Evolutionary conservation across 345 rosid species (phyloP).

Genomic region (Salix purpurea): DNA sequence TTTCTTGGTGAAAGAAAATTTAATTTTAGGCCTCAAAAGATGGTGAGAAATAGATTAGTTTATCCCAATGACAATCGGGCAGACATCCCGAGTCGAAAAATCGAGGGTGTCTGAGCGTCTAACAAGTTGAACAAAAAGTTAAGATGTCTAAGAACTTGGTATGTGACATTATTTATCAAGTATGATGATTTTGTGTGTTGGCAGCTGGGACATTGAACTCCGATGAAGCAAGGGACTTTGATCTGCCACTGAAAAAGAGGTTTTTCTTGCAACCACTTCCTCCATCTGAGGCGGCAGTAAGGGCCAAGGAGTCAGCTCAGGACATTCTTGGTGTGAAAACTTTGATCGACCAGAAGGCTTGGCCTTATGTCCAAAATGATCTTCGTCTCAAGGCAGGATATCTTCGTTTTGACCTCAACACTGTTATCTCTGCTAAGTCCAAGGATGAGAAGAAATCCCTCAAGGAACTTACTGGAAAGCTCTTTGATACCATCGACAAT

Average conservation of each 20-base stretch:
- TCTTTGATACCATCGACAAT: slow-evolving; percentile 55
- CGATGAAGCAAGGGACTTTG: slow-evolving; percentile 74
- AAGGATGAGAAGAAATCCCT: slow-evolving; percentile 69
- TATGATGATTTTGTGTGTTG: slow-evolving; percentile 12
- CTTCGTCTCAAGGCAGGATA: slow-evolving; percentile 68
- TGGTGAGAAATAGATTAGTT: too few relatives aligned
- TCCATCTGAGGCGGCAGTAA: slow-evolving; percentile 62
- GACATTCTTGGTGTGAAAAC: slow-evolving; percentile 70
- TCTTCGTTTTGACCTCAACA: slow-evolving; percentile 89
- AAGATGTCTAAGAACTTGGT: too few relatives aligned
- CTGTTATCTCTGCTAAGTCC: slow-evolving; percentile 65
- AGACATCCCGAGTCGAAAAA: too few relatives aligned
- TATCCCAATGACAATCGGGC: too few relatives aligned
- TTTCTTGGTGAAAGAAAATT: too few relatives aligned
- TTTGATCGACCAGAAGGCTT: slow-evolving; percentile 79
- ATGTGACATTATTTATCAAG: not conserved
- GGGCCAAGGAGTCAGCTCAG: slow-evolving; percentile 84
- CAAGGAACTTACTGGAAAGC: slow-evolving; percentile 64
- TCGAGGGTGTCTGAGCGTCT: too few relatives aligned
- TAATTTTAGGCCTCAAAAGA: too few relatives aligned
- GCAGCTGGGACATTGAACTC: slow-evolving; percentile 91
- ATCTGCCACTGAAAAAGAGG: slow-evolving; percentile 48
- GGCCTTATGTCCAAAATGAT: slow-evolving; percentile 86
- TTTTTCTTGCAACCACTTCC: slow-evolving; percentile 66
- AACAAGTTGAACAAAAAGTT: too few relatives aligned